Evolutionary conservation across 1,284 basidiomycete genomes (phyloP).

Genomic region (Rhodotorula sp.): DNA sequence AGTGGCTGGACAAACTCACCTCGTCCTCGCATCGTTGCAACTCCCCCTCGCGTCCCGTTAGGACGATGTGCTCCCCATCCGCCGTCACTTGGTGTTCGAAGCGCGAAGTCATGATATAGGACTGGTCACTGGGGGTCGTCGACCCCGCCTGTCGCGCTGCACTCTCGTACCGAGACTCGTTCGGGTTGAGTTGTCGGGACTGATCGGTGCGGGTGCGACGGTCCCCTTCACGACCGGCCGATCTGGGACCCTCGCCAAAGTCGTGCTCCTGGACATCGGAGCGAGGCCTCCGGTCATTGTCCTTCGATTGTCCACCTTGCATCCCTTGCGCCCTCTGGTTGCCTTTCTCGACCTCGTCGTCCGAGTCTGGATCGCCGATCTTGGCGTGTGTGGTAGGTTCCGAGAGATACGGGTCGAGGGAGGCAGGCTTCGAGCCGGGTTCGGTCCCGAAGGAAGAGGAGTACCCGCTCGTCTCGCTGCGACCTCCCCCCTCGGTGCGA

Average conservation of each 20-base stretch:
- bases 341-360: background rate
- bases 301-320: no score
- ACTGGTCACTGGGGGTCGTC: conserved; percentile 5
- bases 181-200: background rate
- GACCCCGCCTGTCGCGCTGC: background rate
- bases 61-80: conserved; percentile 69
- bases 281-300: background rate
- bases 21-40: conserved; percentile 76
- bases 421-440: conserved; percentile 10
- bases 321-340: background rate
- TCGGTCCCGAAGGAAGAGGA: background rate
- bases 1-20: conserved; percentile 51
- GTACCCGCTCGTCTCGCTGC: background rate
- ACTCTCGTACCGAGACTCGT: background rate
- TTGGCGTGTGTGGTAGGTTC: conserved; percentile 32
- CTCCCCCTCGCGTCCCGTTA: conserved; percentile 66
- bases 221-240: background rate
- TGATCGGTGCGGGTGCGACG: background rate
- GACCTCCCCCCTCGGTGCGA: conserved; percentile 1
- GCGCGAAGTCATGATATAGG: conserved; percentile 57
- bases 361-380: conserved; percentile 21
- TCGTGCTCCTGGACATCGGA: conserved; percentile 23
- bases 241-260: background rate
- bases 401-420: conserved; percentile 23
- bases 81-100: conserved; percentile 68